These are phyloP conservation scores for Fusarium bactridioides DNA, from an alignment of 2,329 filamentous ascomycete genomes.

Conservation along the genomic window DNA sequence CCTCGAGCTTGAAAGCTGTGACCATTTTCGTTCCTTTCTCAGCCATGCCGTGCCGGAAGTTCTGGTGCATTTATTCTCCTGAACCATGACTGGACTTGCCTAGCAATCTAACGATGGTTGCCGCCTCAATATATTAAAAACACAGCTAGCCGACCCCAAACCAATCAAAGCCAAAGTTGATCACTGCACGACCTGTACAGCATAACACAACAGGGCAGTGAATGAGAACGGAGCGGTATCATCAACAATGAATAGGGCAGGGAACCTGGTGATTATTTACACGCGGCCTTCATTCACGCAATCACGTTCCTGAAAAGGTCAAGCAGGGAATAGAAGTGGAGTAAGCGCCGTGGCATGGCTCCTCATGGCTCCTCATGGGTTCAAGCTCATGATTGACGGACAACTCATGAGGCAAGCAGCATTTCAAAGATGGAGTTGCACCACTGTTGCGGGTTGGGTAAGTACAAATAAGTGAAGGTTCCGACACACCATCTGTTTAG, in stretches of 20 bases:
- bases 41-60: not conserved
- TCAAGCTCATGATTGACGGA: slow-evolving; percentile 21
- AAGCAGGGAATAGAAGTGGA: slow-evolving; percentile 40
- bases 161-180: slow-evolving; percentile 27
- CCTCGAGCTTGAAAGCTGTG: slow-evolving; percentile 8
- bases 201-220: not conserved
- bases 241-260: slow-evolving; percentile 16
- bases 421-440: slow-evolving; percentile 22
- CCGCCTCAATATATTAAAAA: slow-evolving; percentile 33
- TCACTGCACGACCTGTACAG: slow-evolving; percentile 11
- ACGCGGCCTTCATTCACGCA: slow-evolving; percentile 30
- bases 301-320: slow-evolving; percentile 38
- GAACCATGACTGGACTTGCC: slow-evolving; percentile 21
- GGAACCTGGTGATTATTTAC: slow-evolving; percentile 23
- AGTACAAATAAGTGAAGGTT: slow-evolving; percentile 8
- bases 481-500: slow-evolving; percentile 12
- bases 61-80: slow-evolving; percentile 1
- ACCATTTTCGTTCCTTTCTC: slow-evolving; percentile 9
- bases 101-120: slow-evolving; percentile 20
- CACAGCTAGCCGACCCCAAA: slow-evolving; percentile 8
- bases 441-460: slow-evolving; percentile 22
- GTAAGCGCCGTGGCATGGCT: slow-evolving; percentile 26
- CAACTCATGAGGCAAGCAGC: slow-evolving; percentile 22
- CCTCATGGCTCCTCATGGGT: slow-evolving; percentile 30
- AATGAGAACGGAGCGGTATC: slow-evolving; percentile 1